phyloP scores from a whole-genome alignment of 2,329 filamentous ascomycete genomes.

The Raffaelea arxii region DNA sequence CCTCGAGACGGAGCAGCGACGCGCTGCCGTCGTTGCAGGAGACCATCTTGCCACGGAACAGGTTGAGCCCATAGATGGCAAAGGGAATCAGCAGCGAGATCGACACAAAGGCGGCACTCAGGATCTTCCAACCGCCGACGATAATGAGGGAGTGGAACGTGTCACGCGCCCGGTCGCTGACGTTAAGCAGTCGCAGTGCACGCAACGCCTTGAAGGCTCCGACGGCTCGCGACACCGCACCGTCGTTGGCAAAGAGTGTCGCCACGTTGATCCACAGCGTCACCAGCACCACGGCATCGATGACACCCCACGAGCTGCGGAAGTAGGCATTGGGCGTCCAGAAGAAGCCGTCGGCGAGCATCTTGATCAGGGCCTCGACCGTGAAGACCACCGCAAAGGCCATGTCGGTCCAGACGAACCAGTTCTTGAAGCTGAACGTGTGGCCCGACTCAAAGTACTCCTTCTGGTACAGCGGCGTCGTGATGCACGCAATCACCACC shows the following conservation, averaged over 20 bases:
- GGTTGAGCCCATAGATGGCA: slow-evolving; percentile 87
- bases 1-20: slow-evolving; percentile 47
- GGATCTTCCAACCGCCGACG: slow-evolving; percentile 85
- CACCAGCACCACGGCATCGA: slow-evolving; percentile 82
- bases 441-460: slow-evolving; percentile 61
- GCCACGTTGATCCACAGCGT: slow-evolving; percentile 94
- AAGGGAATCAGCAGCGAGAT: slow-evolving; percentile 91
- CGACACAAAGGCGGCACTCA: slow-evolving; percentile 88
- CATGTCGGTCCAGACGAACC: slow-evolving; percentile 93
- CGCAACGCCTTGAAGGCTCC: slow-evolving; percentile 95
- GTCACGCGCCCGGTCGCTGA: slow-evolving; percentile 89
- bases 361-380: slow-evolving; percentile 78
- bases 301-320: slow-evolving; percentile 91
- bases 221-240: slow-evolving; percentile 77
- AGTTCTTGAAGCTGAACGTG: slow-evolving; percentile 57
- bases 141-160: slow-evolving; percentile 97
- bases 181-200: slow-evolving; percentile 82
- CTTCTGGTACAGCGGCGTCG: slow-evolving; percentile 88
- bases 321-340: slow-evolving; percentile 98
- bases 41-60: slow-evolving; percentile 77
- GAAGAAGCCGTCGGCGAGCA: slow-evolving; percentile 89
- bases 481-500: slow-evolving; percentile 93
- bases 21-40: slow-evolving; percentile 65
- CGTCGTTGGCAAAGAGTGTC: slow-evolving; percentile 72
- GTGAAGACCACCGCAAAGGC: slow-evolving; percentile 83